Evolutionary conservation across 306 rosid genomes (phyloP).

Genomic region (Gastrolobium bilobum): DNA sequence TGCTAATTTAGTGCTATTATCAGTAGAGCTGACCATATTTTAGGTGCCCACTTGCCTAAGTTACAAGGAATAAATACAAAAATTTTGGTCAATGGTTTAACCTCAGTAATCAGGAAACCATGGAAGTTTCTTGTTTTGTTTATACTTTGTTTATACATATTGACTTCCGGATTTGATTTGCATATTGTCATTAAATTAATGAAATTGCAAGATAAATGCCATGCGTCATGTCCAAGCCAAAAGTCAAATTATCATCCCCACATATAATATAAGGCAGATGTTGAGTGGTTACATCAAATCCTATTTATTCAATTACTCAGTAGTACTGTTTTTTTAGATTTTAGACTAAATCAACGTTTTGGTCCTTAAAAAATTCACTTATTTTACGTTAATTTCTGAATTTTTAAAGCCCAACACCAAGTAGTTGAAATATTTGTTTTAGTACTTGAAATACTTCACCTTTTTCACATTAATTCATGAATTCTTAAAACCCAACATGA

Average conservation of each 20-base stretch:
- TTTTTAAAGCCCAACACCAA: neutral
- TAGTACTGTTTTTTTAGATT: neutral
- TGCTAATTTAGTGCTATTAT: conserved; percentile 4
- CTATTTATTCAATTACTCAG: neutral
- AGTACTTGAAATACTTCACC: neutral
- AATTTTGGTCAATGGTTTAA: conserved; percentile 45
- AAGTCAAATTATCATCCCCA: conserved; percentile 16
- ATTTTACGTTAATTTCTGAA: too few relatives aligned
- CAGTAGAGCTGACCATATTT: neutral
- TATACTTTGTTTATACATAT: neutral
- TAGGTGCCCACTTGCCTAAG: conserved; percentile 27
- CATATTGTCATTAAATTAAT: conserved; percentile 43
- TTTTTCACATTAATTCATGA: neutral
- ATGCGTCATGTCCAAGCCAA: neutral
- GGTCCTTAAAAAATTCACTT: too few relatives aligned
- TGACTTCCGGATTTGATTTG: conserved; percentile 43
- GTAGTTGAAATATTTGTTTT: neutral
- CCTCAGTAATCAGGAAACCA: conserved; percentile 9
- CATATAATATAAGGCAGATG: neutral
- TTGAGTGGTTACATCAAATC: neutral
- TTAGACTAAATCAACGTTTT: neutral
- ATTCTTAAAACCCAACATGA: neutral
- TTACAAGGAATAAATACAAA: conserved; percentile 16
- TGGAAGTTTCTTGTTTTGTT: conserved; percentile 15
- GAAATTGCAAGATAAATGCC: neutral